These are phyloP conservation scores for Penicillium sp. DNA, from an alignment of 2,329 filamentous ascomycete genomes.

Conservation along the genomic window DNA sequence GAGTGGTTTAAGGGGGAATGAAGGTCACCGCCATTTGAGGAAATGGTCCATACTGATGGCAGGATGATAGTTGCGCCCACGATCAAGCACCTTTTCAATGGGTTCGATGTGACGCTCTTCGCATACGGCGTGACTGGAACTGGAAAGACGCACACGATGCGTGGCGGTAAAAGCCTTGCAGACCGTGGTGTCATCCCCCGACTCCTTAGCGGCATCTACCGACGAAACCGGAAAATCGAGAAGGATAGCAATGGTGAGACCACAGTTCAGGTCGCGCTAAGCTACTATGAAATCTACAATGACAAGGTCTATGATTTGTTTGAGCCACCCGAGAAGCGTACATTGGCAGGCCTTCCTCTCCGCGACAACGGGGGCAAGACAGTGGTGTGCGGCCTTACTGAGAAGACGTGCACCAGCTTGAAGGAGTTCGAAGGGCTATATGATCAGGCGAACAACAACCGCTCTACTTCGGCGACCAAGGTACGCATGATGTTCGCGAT, in stretches of 20 bases:
- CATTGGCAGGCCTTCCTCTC: slow-evolving; percentile 74
- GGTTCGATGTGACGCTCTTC: slow-evolving; percentile 84
- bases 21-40: background rate
- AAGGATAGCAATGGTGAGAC: slow-evolving; percentile 74
- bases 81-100: slow-evolving; percentile 83
- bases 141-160: slow-evolving; percentile 95
- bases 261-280: slow-evolving; percentile 71
- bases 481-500: slow-evolving; percentile 28
- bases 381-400: slow-evolving; percentile 80
- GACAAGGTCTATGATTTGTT: slow-evolving; percentile 93
- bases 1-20: slow-evolving; percentile 30
- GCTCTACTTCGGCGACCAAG: slow-evolving; percentile 86
- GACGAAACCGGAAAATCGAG: slow-evolving; percentile 78
- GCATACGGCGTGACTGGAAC: slow-evolving; percentile 92
- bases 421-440: slow-evolving; percentile 90
- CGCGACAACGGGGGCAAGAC: slow-evolving; percentile 86
- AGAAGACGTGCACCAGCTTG: slow-evolving; percentile 76
- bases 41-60: slow-evolving; percentile 16
- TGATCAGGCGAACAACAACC: slow-evolving; percentile 87
- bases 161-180: slow-evolving; percentile 80
- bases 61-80: slow-evolving; percentile 73
- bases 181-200: slow-evolving; percentile 87
- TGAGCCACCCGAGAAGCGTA: slow-evolving; percentile 83
- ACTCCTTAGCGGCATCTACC: slow-evolving; percentile 80
- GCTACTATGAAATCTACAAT: slow-evolving; percentile 97